These are phyloP conservation scores for Coleophoma crateriformis DNA, from an alignment of 2,329 filamentous ascomycete genomes.

Conservation along the genomic window DNA sequence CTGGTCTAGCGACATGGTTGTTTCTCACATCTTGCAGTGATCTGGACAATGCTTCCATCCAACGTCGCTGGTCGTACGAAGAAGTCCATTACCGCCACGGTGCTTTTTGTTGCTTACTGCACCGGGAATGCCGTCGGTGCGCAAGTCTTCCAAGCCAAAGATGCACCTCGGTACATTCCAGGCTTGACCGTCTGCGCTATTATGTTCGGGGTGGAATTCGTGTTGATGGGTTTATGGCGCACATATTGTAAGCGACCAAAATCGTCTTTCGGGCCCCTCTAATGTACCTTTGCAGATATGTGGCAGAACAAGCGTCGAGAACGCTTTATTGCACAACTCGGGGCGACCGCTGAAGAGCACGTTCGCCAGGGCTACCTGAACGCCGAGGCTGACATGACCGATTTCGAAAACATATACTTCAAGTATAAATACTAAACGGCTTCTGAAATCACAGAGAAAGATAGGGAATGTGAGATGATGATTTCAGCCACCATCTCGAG, in stretches of 20 bases:
- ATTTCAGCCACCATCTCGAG: no score
- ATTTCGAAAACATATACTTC: background rate
- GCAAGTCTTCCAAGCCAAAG: conserved; percentile 42
- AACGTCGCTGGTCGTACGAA: conserved; percentile 38
- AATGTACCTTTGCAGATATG: background rate
- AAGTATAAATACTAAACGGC: background rate
- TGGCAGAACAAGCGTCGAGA: background rate
- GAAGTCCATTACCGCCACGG: conserved; percentile 36
- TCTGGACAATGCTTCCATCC: conserved; percentile 27
- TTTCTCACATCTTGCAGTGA: conserved; percentile 14
- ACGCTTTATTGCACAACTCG: background rate
- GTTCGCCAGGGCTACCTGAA: background rate
- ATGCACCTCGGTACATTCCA: conserved; percentile 43
- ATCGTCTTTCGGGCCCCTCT: background rate
- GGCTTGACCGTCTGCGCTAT: conserved; percentile 36
- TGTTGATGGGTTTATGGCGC: background rate
- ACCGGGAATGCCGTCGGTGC: conserved; percentile 50
- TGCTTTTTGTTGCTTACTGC: conserved; percentile 41
- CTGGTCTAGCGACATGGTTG: background rate
- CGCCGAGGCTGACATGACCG: background rate
- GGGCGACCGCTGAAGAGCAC: background rate
- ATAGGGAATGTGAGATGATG: no score
- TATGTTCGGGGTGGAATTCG: conserved; percentile 12
- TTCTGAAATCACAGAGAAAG: no score
- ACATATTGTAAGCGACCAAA: background rate